These are phyloP conservation scores for Kodamaea kaohsiungensis DNA, from an alignment of 805 yeast genomes.

Conservation along the genomic window DNA sequence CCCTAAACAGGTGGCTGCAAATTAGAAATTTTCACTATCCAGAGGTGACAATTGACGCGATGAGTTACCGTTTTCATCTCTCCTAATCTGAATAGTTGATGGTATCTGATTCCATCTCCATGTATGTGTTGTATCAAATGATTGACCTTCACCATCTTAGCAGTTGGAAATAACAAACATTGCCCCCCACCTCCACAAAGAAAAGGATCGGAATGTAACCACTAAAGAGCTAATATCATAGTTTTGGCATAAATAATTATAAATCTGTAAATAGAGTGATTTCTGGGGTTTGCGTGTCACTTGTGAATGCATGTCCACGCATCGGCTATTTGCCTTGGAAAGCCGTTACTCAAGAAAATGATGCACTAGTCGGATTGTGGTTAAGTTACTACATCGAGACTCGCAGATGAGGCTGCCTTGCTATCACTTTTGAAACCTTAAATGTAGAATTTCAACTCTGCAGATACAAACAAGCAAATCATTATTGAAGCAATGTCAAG, in stretches of 20 bases:
- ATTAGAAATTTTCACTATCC: not conserved
- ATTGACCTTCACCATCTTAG: no score
- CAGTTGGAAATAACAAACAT: not conserved
- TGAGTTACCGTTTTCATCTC: not conserved
- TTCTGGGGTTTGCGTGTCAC: not conserved
- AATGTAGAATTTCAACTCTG: no score
- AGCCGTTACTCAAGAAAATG: no score
- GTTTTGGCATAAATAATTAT: no score
- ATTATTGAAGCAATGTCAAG: not conserved
- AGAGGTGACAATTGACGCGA: not conserved
- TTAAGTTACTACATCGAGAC: no score
- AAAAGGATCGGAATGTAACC: not conserved
- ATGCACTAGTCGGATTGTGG: no score
- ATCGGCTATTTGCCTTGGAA: not conserved
- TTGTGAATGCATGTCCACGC: not conserved
- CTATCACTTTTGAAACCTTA: no score
- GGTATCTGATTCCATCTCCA: no score
- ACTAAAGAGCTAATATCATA: not conserved
- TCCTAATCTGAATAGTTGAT: not conserved
- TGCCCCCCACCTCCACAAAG: not conserved
- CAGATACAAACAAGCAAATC: no score
- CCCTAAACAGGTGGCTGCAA: not conserved
- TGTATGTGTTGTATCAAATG: no score
- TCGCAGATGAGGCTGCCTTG: no score
- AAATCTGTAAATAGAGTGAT: not conserved